Percentiles rank a stretch among this genome's conserved stretches.
Conservation (phyloP, 208 protist genomes). For the Leishmania turanica region DNA sequence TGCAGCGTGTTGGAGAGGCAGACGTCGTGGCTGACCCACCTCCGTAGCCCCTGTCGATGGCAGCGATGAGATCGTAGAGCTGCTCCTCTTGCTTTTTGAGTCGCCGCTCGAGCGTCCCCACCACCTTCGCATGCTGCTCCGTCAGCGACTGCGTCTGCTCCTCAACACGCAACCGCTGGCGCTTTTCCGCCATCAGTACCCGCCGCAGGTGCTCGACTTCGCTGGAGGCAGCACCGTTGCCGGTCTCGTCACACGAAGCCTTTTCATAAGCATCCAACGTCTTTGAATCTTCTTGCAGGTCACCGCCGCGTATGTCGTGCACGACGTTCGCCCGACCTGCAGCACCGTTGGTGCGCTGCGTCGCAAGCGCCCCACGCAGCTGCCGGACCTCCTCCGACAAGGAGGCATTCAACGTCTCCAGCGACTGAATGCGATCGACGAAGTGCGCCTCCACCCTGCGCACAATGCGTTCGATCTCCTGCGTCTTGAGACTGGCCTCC, state of each 20-base stretch:
- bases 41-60: slow-evolving; percentile 45
- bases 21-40: not conserved
- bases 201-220: slow-evolving; percentile 46
- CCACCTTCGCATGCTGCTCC: slow-evolving; percentile 80
- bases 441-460: slow-evolving; percentile 82
- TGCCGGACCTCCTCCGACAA: slow-evolving; percentile 48
- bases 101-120: slow-evolving; percentile 70
- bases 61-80: slow-evolving; percentile 56
- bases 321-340: not conserved
- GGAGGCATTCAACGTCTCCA: slow-evolving; percentile 43
- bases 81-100: slow-evolving; percentile 81
- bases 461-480: slow-evolving; percentile 86
- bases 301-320: slow-evolving; percentile 17
- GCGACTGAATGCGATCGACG: slow-evolving; percentile 40
- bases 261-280: slow-evolving; percentile 34
- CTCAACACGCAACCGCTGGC: slow-evolving; percentile 81
- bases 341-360: slow-evolving; percentile 49
- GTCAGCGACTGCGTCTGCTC: slow-evolving; percentile 82
- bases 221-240: slow-evolving; percentile 3
- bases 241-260: slow-evolving; percentile 10
- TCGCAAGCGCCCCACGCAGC: slow-evolving; percentile 64
- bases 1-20: slow-evolving; percentile 15
- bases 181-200: slow-evolving; percentile 69
- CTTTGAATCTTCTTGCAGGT: slow-evolving; percentile 27
- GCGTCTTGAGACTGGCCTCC: slow-evolving; percentile 61